Evolutionary conservation across 805 yeast species (phyloP).

Genomic region (Brettanomyces anomalus): DNA sequence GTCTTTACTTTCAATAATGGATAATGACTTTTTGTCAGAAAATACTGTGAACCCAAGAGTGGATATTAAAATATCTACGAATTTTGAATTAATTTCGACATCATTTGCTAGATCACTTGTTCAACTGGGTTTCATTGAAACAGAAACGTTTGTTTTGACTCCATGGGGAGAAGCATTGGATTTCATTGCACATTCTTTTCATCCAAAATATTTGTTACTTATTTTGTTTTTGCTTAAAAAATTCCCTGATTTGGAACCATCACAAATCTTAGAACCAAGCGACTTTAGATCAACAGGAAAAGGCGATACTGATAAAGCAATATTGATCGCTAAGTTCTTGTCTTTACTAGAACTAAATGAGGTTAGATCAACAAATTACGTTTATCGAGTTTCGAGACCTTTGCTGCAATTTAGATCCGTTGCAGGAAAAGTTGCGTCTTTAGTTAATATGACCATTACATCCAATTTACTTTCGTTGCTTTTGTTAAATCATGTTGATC

Average conservation of each 20-base stretch:
- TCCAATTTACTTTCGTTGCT: constrained; percentile 40
- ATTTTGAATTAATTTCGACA: constrained; percentile 50
- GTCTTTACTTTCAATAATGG: constrained; percentile 23
- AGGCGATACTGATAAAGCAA: constrained; percentile 27
- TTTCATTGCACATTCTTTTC: constrained; percentile 20
- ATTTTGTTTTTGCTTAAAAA: constrained; percentile 36
- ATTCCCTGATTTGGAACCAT: constrained; percentile 29
- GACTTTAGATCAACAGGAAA: constrained; percentile 28
- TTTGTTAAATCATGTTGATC: constrained; percentile 42
- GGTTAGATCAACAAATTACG: constrained; percentile 41
- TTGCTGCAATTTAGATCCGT: constrained; percentile 61
- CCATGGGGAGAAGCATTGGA: constrained; percentile 44
- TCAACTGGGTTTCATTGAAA: constrained; percentile 39
- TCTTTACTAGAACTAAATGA: constrained; percentile 39
- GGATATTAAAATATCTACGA: constrained; percentile 25
- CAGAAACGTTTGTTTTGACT: constrained; percentile 33
- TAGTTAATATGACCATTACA: constrained; percentile 47
- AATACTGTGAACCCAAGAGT: constrained; percentile 9
- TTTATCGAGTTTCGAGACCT: constrained; percentile 64
- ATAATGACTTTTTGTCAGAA: constrained; percentile 23
- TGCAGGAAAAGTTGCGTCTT: constrained; percentile 40
- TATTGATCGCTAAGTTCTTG: constrained; percentile 40
- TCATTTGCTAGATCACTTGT: constrained; percentile 44
- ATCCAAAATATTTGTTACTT: constrained; percentile 35
- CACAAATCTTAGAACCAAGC: constrained; percentile 30